Percentiles rank a stretch among this genome's conserved stretches.
Evolutionary conservation across 2,329 filamentous ascomycete genomes (phyloP).

Genomic region (Phyllosticta citribraziliensis): DNA sequence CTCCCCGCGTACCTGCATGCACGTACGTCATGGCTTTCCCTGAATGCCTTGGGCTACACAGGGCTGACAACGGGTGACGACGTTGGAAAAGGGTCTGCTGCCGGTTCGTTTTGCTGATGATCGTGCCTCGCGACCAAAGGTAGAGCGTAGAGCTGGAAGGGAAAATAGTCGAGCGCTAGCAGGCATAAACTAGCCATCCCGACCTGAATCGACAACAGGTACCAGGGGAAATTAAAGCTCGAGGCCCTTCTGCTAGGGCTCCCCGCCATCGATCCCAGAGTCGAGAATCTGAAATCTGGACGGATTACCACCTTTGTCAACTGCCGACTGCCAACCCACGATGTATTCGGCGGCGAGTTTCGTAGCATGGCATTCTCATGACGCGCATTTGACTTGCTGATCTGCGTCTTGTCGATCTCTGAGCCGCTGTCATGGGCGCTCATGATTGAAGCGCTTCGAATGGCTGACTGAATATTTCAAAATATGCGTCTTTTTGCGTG

Average conservation of each 20-base stretch:
- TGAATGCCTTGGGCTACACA: neutral
- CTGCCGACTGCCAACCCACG: neutral
- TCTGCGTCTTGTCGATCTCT: neutral
- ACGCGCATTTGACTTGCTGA: neutral
- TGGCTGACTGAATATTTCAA: neutral
- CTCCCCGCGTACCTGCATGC: neutral
- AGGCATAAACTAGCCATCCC: neutral
- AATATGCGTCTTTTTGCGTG: neutral
- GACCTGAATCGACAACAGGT: neutral
- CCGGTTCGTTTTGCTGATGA: neutral
- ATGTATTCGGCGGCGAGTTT: neutral
- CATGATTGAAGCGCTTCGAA: neutral
- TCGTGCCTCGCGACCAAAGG: too few species aligned
- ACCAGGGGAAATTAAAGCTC: neutral
- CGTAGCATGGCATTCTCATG: neutral
- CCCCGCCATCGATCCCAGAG: neutral
- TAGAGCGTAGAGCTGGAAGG: neutral
- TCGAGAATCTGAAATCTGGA: neutral
- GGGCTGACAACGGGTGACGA: neutral
- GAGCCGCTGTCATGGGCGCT: neutral
- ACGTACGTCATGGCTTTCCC: neutral
- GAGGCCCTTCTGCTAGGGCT: neutral
- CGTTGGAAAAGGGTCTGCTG: neutral
- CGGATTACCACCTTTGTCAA: neutral
- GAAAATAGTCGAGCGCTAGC: neutral